A percentile compares a stretch with the other conserved stretches of the same genome.
Evolutionary conservation across 2,329 filamentous ascomycete genomes (phyloP).

Genomic region (Pseudogymnoascus sp.): DNA sequence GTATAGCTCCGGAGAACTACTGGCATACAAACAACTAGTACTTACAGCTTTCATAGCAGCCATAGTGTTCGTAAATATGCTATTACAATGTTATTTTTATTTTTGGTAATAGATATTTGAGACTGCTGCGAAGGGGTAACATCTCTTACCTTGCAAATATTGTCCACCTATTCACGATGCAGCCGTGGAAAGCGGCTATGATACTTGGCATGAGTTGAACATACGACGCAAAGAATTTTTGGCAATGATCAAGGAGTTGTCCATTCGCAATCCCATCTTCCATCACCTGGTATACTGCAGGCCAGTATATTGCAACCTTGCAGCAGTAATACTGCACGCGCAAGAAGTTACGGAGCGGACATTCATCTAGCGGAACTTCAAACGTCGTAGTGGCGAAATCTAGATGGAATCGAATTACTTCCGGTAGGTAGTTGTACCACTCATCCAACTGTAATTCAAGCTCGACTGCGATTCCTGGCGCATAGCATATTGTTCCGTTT

Average conservation of each 20-base stretch:
- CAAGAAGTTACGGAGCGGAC: slow-evolving; percentile 11
- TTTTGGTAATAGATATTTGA: neutral
- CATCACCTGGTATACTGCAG: slow-evolving; percentile 20
- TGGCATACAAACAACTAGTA: neutral
- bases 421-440: slow-evolving; percentile 27
- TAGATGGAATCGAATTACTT: slow-evolving; percentile 21
- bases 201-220: slow-evolving; percentile 16
- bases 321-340: slow-evolving; percentile 24
- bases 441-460: slow-evolving; percentile 28
- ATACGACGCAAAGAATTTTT: slow-evolving; percentile 18
- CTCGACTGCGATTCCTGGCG: slow-evolving; percentile 24
- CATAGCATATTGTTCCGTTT: slow-evolving; percentile 17
- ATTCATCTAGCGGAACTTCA: neutral
- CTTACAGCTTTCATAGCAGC: neutral
- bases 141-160: slow-evolving; percentile 9
- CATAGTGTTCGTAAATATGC: slow-evolving; percentile 8
- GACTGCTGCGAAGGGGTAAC: neutral
- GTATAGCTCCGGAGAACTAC: neutral
- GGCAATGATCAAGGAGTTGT: slow-evolving; percentile 14
- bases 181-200: slow-evolving; percentile 13
- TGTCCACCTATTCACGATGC: slow-evolving; percentile 14
- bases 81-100: neutral
- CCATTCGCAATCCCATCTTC: slow-evolving; percentile 10
- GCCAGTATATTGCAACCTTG: slow-evolving; percentile 25
- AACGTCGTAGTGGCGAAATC: slow-evolving; percentile 9